phyloP scores from a whole-genome alignment of 148 eudicot genomes.

The Rhododendron ovatum region DNA sequence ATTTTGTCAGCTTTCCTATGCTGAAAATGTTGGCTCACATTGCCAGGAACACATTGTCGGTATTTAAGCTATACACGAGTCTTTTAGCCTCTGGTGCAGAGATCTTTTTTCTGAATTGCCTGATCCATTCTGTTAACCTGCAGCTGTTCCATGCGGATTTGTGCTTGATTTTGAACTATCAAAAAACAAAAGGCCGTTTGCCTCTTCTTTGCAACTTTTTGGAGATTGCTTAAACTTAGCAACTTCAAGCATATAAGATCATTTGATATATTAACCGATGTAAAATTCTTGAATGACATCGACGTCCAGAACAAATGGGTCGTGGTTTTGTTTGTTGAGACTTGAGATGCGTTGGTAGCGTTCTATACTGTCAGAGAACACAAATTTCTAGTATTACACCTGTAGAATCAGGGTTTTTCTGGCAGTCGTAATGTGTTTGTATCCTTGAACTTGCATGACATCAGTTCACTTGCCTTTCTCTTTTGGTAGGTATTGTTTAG shows the following conservation, averaged over 20 bases:
- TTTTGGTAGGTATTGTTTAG: slow-evolving; percentile 74
- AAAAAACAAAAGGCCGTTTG: background rate
- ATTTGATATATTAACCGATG: background rate
- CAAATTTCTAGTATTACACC: background rate
- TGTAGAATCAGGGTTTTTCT: background rate
- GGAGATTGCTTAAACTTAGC: background rate
- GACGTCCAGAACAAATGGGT: background rate
- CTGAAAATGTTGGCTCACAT: background rate
- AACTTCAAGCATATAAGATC: background rate
- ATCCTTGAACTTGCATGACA: background rate
- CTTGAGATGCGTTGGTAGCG: background rate
- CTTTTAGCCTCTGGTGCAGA: background rate
- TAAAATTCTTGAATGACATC: background rate
- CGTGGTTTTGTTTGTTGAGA: background rate
- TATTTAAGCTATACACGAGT: background rate
- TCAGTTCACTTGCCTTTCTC: background rate
- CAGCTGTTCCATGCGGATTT: background rate
- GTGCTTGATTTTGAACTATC: background rate
- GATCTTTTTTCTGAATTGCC: background rate
- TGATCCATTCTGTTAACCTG: background rate
- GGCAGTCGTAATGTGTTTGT: background rate
- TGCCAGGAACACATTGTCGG: background rate
- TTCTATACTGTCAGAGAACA: background rate
- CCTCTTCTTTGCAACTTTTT: background rate
- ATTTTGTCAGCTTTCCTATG: background rate